phyloP scores from a whole-genome alignment of 768 basidiomycete species.

The Boletus rufocinnamomeus region DNA sequence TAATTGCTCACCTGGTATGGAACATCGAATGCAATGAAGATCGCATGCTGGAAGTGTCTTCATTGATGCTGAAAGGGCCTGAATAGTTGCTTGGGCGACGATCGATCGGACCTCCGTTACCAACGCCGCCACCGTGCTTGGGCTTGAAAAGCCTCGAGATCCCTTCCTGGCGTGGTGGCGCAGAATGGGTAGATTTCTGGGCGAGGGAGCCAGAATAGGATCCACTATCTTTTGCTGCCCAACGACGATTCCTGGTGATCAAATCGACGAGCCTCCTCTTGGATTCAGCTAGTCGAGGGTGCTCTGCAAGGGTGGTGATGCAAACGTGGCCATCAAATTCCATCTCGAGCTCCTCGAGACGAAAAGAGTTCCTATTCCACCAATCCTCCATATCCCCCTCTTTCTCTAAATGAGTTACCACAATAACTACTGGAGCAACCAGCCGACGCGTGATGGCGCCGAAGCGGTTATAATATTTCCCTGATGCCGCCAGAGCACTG shows the following conservation, averaged over 20 bases:
- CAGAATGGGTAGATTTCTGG: background rate
- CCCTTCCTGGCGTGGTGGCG: background rate
- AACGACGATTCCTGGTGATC: constrained; percentile 11
- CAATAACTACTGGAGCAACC: constrained; percentile 39
- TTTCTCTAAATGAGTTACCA: constrained; percentile 39
- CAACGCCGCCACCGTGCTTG: background rate
- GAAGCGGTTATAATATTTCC: constrained; percentile 37
- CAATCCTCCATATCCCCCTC: constrained; percentile 30
- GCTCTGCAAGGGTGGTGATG: constrained; percentile 30
- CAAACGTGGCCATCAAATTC: constrained; percentile 41
- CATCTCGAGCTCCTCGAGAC: constrained; percentile 31
- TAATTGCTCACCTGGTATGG: constrained; percentile 10
- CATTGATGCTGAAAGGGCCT: background rate
- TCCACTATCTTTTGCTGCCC: constrained; percentile 7
- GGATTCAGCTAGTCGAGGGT: constrained; percentile 16
- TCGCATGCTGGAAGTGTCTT: constrained; percentile 1
- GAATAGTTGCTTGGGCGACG: background rate
- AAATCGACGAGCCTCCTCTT: constrained; percentile 16
- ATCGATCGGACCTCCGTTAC: background rate
- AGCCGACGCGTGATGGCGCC: constrained; percentile 38
- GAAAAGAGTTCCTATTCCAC: constrained; percentile 34
- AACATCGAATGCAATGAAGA: constrained; percentile 4
- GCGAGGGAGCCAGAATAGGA: constrained; percentile 16
- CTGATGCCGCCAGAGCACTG: constrained; percentile 31
- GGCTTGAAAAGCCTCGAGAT: background rate